Evolutionary conservation across 345 rosid species (phyloP).

Genomic region (Corchorus olitorius): DNA sequence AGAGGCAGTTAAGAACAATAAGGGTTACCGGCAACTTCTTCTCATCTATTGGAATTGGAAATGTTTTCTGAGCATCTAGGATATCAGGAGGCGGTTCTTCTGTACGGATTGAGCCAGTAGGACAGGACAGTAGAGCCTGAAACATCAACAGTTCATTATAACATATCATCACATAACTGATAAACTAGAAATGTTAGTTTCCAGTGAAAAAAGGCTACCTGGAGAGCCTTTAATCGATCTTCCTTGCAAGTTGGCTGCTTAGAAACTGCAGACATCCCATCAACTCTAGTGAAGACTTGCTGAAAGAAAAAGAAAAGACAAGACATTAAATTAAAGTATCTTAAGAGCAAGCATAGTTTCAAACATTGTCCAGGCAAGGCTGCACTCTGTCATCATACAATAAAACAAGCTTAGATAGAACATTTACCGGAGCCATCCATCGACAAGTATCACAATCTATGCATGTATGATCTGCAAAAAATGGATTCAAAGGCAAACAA

Average conservation of each 20-base stretch:
- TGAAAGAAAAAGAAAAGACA: constrained; percentile 23
- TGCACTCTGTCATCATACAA: neutral
- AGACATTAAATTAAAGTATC: no score
- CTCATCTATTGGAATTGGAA: constrained; percentile 54
- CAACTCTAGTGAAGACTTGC: constrained; percentile 53
- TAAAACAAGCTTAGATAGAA: neutral
- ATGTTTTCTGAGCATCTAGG: constrained; percentile 54
- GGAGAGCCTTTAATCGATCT: constrained; percentile 59
- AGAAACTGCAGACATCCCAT: constrained; percentile 50
- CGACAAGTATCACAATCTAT: constrained; percentile 79
- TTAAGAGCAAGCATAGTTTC: neutral
- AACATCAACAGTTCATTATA: neutral
- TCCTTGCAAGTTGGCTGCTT: constrained; percentile 53
- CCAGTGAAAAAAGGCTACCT: constrained; percentile 38
- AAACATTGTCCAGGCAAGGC: neutral
- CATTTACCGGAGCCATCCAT: constrained; percentile 74
- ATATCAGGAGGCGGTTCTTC: constrained; percentile 58
- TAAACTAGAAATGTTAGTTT: neutral
- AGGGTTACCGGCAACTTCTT: constrained; percentile 51
- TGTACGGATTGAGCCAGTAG: constrained; percentile 59
- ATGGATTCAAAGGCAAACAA: constrained; percentile 10
- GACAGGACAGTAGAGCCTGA: constrained; percentile 66
- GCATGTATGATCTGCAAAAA: constrained; percentile 52
- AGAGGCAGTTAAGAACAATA: neutral
- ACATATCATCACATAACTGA: constrained; percentile 1